A percentile compares a stretch with the other conserved stretches of the same genome.
phyloP scores from a whole-genome alignment of 352 stramenopile genomes.

The Phytophthora fragariaefolia region DNA sequence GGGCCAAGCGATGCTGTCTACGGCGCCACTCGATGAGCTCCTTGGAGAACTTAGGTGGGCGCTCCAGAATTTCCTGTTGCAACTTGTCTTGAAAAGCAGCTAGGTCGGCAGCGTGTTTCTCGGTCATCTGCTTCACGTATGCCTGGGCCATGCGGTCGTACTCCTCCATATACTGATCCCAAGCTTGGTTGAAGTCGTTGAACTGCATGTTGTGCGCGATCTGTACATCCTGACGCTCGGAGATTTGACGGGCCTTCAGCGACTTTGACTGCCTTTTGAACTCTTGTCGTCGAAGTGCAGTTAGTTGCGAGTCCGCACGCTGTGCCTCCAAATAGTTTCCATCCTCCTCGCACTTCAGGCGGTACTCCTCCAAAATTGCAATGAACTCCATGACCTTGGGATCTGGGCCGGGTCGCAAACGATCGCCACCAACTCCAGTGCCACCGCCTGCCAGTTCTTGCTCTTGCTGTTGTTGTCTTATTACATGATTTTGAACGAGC shows the following conservation, averaged over 20 bases:
- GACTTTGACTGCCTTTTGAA: slow-evolving; percentile 93
- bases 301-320: slow-evolving; percentile 88
- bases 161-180: slow-evolving; percentile 96
- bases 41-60: slow-evolving; percentile 92
- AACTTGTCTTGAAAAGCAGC: slow-evolving; percentile 90
- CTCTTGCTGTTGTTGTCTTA: slow-evolving; percentile 44
- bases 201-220: slow-evolving; percentile 97
- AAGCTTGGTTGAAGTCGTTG: slow-evolving; percentile 93
- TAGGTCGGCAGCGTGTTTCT: slow-evolving; percentile 89
- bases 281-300: slow-evolving; percentile 90
- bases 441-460: slow-evolving; percentile 45
- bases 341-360: slow-evolving; percentile 94
- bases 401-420: slow-evolving; percentile 71
- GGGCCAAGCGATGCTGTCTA: slow-evolving; percentile 93
- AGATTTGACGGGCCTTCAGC: slow-evolving; percentile 90
- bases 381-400: slow-evolving; percentile 95
- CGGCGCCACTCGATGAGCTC: slow-evolving; percentile 95
- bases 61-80: slow-evolving; percentile 86
- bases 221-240: slow-evolving; percentile 94
- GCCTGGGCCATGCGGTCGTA: slow-evolving; percentile 95
- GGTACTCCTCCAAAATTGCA: slow-evolving; percentile 94
- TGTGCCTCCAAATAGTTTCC: slow-evolving; percentile 95
- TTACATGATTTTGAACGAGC: slow-evolving; percentile 52
- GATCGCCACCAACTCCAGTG: slow-evolving; percentile 33
- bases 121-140: slow-evolving; percentile 95